Conservation (phyloP, 1,284 basidiomycete genomes). For the Trametes polyzona region DNA sequence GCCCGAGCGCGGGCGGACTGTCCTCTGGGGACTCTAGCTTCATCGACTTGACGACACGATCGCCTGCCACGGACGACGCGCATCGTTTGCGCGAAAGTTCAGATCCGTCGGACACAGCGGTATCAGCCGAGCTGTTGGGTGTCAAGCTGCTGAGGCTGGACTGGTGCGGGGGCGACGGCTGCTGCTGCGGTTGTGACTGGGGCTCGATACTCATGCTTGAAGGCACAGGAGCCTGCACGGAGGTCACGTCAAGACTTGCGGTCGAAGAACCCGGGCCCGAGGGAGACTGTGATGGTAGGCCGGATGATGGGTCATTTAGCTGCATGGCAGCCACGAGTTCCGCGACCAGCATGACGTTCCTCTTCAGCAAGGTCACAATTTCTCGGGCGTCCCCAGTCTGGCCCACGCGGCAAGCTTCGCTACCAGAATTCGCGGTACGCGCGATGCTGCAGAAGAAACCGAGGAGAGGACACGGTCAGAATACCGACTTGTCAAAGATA, state of each 20-base stretch:
- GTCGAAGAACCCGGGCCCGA: constrained; percentile 31
- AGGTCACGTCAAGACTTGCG: constrained; percentile 13
- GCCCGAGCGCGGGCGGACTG: constrained; percentile 25
- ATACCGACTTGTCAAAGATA: constrained; percentile 23
- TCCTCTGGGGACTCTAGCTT: constrained; percentile 74
- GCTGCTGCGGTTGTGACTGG: constrained; percentile 11
- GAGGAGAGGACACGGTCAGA: constrained; percentile 15
- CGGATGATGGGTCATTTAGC: constrained; percentile 39
- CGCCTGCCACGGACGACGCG: constrained; percentile 63
- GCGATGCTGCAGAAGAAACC: constrained; percentile 44
- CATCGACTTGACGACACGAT: constrained; percentile 62
- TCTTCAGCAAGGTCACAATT: constrained; percentile 51
- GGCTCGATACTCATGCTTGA: constrained; percentile 21
- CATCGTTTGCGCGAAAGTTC: constrained; percentile 63
- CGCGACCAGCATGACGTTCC: constrained; percentile 50
- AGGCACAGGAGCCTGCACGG: constrained; percentile 15
- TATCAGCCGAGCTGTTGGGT: constrained; percentile 30
- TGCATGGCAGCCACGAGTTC: constrained; percentile 52
- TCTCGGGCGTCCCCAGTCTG: constrained; percentile 48
- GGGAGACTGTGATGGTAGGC: constrained; percentile 1
- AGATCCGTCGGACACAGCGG: constrained; percentile 30
- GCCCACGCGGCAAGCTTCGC: constrained; percentile 50
- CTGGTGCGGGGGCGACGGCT: constrained; percentile 19
- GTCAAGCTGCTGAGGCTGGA: constrained; percentile 30
- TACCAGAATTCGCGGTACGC: constrained; percentile 50